phyloP scores from a whole-genome alignment of 2,329 filamentous ascomycete genomes.

The Purpureocillium takamizusanense region DNA sequence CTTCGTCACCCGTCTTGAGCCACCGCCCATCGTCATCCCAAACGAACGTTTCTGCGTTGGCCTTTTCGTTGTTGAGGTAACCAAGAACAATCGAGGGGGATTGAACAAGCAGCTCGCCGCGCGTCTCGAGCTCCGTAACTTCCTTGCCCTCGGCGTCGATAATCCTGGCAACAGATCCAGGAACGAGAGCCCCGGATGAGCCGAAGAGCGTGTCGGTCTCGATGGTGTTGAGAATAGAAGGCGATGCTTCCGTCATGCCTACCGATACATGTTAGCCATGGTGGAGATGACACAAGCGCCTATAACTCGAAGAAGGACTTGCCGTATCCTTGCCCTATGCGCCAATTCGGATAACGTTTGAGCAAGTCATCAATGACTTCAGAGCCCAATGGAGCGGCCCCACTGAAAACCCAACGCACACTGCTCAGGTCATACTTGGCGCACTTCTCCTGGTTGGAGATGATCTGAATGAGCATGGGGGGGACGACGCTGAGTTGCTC shows the following conservation, averaged over 20 bases:
- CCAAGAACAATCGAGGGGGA: conserved; percentile 70
- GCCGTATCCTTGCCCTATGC: conserved; percentile 66
- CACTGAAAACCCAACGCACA: conserved; percentile 58
- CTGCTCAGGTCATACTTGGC: conserved; percentile 60
- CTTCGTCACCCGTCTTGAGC: conserved; percentile 82
- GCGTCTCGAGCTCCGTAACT: conserved; percentile 58
- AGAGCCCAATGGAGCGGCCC: conserved; percentile 64
- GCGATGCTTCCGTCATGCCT: conserved; percentile 67
- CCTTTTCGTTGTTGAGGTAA: conserved; percentile 79
- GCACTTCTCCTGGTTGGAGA: conserved; percentile 50
- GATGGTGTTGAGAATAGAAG: conserved; percentile 51
- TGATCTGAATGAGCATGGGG: conserved; percentile 67
- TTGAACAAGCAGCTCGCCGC: conserved; percentile 74
- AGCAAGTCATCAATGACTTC: conserved; percentile 58
- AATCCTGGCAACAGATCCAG: conserved; percentile 54
- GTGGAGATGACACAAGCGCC: rapidly evolving
- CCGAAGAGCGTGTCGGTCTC: conserved; percentile 56
- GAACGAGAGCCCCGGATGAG: conserved; percentile 59
- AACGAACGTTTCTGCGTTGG: conserved; percentile 71
- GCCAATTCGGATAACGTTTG: conserved; percentile 53
- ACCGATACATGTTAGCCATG: neutral
- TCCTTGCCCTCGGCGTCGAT: conserved; percentile 59
- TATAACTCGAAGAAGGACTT: conserved; percentile 4
- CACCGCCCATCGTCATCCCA: conserved; percentile 59
- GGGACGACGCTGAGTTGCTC: conserved; percentile 61